A percentile compares a stretch with the other conserved stretches of the same genome.
Evolutionary conservation across 2,329 filamentous ascomycete genomes (phyloP).

Genomic region (Tympanopsis confertula): DNA sequence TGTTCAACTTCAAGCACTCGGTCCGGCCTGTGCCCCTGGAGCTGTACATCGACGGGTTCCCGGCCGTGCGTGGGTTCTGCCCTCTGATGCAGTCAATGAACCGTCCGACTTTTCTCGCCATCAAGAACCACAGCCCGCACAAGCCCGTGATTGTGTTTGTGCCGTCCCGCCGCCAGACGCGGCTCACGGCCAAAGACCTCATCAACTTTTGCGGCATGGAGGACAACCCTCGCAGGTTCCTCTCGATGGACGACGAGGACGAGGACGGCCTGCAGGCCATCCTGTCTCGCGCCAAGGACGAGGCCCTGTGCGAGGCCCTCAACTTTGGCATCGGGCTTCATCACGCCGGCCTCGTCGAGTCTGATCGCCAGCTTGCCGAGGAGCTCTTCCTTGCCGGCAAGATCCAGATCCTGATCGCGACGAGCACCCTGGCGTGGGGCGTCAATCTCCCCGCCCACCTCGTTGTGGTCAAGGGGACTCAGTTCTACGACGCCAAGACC

Average conservation of each 20-base stretch:
- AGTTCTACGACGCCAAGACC: constrained; percentile 95
- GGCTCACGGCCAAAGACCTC: constrained; percentile 85
- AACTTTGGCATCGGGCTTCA: constrained; percentile 95
- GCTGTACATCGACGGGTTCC: constrained; percentile 95
- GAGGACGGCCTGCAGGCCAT: constrained; percentile 87
- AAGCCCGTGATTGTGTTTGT: constrained; percentile 99
- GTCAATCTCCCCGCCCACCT: constrained; percentile 94
- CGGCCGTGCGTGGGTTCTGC: constrained; percentile 87
- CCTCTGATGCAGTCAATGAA: constrained; percentile 99
- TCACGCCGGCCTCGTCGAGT: constrained; percentile 92
- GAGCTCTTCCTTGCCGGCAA: constrained; percentile 96
- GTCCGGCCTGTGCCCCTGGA: constrained; percentile 92
- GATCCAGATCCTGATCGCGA: constrained; percentile 91
- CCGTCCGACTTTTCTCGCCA: constrained; percentile 84
- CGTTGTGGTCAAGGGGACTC: constrained; percentile 94
- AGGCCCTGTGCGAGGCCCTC: constrained; percentile 82
- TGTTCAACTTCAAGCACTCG: constrained; percentile 96
- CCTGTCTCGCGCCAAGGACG: constrained; percentile 85
- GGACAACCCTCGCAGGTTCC: constrained; percentile 85
- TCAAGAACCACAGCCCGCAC: constrained; percentile 88
- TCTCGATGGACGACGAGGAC: constrained; percentile 58
- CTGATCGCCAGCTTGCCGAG: constrained; percentile 80
- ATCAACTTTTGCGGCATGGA: constrained; percentile 99
- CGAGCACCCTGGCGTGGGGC: constrained; percentile 93
- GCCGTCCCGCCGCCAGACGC: constrained; percentile 85